Evolutionary conservation across 2,329 filamentous ascomycete species (phyloP), one percentile per base, ranked within the genome.

Genomic region (Blastomyces silverae): DNA sequence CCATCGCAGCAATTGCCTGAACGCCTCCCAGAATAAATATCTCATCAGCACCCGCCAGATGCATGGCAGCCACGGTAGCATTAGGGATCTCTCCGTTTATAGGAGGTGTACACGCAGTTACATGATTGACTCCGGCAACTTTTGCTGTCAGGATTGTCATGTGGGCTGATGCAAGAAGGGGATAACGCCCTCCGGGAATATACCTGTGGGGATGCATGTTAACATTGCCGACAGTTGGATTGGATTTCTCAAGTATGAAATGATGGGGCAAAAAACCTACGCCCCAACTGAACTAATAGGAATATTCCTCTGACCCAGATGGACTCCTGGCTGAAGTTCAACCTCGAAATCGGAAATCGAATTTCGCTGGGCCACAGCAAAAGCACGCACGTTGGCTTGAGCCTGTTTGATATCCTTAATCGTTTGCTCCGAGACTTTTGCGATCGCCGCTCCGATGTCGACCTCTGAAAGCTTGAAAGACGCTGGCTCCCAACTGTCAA

Each of bases 81-180:
- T 75, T 69, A 0, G 82, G 82, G 28, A 85, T 75, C 61, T 79
- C 62, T 2, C 82, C 82, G 0, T 70, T 69, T 63, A 82, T 82
- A 0, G 82, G 83, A 4, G 82, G 82, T 6, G 82, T 84, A 70
- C 79, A 83, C 15, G 73, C 81, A 7, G 82, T 76, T 3, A 84
- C 81, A 61, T 80, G 72, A n/a, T 73, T 73, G 1, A 84, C 81
- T 2, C 82, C 82, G 5, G 82, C 82, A 4, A 80, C 79, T 68
- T 84, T 84, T 28, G 82, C 82, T 0, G 82, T 84, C 4, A 83
- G 70, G 58, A 84, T 83, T 1, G 82, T 84, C 82, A 84, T 84
- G 69, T 84, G 82, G 2, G 81, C 80, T 8, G 79, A 81, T 1
- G 82, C 82, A 2, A 84, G 79, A 2, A 84, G 75, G 0, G 82